Evolutionary conservation across 106 monocot genomes (phyloP).

Genomic region (Allium cepa): DNA sequence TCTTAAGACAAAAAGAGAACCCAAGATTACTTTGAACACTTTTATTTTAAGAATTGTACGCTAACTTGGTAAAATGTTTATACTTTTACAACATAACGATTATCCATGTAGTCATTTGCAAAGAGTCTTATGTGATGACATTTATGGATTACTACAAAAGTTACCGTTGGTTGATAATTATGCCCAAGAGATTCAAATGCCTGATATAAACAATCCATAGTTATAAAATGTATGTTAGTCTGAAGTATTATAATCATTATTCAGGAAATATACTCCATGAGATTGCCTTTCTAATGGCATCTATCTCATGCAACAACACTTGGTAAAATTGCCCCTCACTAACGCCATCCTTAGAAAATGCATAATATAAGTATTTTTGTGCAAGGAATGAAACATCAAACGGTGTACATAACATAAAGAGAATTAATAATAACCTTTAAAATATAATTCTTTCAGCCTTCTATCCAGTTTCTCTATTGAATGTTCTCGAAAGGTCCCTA

Average conservation of each 20-base stretch:
- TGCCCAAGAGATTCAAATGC: too few species aligned
- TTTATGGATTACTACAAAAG: slow-evolving; percentile 77
- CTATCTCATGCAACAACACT: too few species aligned
- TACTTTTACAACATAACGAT: slow-evolving; percentile 40
- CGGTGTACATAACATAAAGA: not conserved
- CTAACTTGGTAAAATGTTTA: slow-evolving; percentile 65
- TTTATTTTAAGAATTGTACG: too few species aligned
- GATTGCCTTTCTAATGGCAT: too few species aligned
- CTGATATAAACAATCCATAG: too few species aligned
- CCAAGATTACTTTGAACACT: not conserved
- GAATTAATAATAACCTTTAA: slow-evolving; percentile 28
- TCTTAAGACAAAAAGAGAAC: too few species aligned
- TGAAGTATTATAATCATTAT: too few species aligned
- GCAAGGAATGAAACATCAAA: not conserved
- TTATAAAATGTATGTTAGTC: too few species aligned
- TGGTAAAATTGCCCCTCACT: not conserved
- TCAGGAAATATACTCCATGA: too few species aligned
- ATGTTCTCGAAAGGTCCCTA: slow-evolving; percentile 65
- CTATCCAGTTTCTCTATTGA: slow-evolving; percentile 44
- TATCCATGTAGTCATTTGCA: slow-evolving; percentile 44
- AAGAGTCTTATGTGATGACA: slow-evolving; percentile 62
- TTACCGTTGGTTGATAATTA: slow-evolving; percentile 53
- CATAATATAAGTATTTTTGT: too few species aligned
- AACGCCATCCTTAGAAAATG: not conserved
- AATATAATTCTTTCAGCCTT: slow-evolving; percentile 52